Percentiles rank a stretch among this genome's conserved stretches.
phyloP scores from a whole-genome alignment of 768 basidiomycete species.

The Leccinellum albellum region DNA sequence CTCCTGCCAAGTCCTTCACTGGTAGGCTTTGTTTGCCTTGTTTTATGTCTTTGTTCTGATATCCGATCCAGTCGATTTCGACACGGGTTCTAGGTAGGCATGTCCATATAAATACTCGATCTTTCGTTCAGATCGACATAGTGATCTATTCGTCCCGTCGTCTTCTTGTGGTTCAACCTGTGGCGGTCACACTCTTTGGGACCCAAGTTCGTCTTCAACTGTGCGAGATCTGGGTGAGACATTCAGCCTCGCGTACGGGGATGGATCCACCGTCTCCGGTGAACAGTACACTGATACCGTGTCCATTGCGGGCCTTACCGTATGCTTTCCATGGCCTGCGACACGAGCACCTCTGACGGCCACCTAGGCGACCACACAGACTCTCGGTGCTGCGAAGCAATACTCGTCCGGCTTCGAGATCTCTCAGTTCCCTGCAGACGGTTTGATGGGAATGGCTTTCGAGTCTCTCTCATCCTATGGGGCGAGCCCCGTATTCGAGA shows the following conservation, averaged over 20 bases:
- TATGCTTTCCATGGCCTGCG: neutral
- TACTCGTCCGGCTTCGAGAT: neutral
- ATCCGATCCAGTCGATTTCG: neutral
- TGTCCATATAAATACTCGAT: neutral
- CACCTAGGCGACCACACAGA: neutral
- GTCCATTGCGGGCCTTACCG: neutral
- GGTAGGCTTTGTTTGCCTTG: neutral
- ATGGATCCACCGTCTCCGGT: neutral
- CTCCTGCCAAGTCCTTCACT: neutral
- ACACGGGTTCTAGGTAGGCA: neutral
- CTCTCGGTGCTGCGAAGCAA: neutral
- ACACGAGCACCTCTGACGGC: neutral
- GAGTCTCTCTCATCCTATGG: neutral
- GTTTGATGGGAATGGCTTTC: neutral
- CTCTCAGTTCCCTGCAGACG: neutral
- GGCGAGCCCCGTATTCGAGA: neutral
- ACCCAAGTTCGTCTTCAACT: neutral
- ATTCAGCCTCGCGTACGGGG: neutral
- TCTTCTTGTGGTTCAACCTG: neutral
- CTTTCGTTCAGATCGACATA: neutral
- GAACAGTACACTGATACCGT: neutral
- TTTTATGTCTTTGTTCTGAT: neutral
- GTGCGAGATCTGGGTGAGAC: neutral
- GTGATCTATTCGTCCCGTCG: neutral
- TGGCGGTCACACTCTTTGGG: neutral